Evolutionary conservation across 2,329 filamentous ascomycete species (phyloP).

Genomic region (Pyrenophora tritici-repentis): DNA sequence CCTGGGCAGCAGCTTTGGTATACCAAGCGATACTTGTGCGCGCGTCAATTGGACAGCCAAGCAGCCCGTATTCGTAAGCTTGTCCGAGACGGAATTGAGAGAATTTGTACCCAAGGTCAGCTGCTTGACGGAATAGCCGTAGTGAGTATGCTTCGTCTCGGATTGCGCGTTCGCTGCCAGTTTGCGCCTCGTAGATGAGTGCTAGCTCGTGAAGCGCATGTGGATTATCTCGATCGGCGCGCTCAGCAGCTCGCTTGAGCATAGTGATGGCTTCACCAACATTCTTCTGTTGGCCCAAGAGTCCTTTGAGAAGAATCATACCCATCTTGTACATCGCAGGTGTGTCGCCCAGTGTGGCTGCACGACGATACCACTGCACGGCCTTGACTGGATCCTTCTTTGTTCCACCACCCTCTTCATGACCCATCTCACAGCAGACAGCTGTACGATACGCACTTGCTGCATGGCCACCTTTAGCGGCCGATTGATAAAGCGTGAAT

Average conservation of each 20-base stretch:
- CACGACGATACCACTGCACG: conserved; percentile 97
- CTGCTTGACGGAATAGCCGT: conserved; percentile 82
- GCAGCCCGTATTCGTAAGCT: conserved; percentile 84
- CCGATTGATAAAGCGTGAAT: conserved; percentile 89
- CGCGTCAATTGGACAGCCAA: conserved; percentile 82
- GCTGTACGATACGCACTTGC: conserved; percentile 91
- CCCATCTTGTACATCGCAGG: conserved; percentile 99
- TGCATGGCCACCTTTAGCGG: conserved; percentile 85
- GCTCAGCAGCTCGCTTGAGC: conserved; percentile 90
- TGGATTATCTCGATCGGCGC: conserved; percentile 86
- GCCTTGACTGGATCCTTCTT: conserved; percentile 89
- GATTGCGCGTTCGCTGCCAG: conserved; percentile 67
- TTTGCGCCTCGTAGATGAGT: conserved; percentile 66
- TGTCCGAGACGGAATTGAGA: conserved; percentile 88
- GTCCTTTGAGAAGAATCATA: conserved; percentile 90
- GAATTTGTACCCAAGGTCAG: conserved; percentile 90
- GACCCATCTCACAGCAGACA: conserved; percentile 95
- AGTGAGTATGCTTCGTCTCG: conserved; percentile 81
- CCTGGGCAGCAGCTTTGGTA: conserved; percentile 84
- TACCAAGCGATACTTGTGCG: conserved; percentile 92
- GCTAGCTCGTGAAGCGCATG: conserved; percentile 91
- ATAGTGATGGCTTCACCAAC: conserved; percentile 85
- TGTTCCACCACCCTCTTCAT: conserved; percentile 92
- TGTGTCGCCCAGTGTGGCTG: conserved; percentile 85
- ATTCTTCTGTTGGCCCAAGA: conserved; percentile 85